These are phyloP conservation scores for Dryas alaskensis DNA, from an alignment of 306 rosid genomes.

Conservation along the genomic window DNA sequence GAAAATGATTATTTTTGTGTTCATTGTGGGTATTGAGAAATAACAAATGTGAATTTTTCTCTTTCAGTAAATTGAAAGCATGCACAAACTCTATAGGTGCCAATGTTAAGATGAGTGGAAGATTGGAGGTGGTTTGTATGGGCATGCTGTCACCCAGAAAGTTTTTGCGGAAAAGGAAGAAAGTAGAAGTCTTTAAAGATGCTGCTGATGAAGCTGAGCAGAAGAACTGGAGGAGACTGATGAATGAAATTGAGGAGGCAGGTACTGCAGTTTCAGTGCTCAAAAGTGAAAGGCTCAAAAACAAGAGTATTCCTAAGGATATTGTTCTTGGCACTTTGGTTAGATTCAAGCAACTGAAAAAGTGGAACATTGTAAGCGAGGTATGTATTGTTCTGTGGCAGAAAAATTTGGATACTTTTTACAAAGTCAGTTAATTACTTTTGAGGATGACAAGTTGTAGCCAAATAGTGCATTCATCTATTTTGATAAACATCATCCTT, in stretches of 20 bases:
- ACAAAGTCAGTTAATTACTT: neutral
- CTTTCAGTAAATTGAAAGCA: slow-evolving; percentile 43
- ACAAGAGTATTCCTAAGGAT: slow-evolving; percentile 55
- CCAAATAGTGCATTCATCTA: neutral
- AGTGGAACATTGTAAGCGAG: slow-evolving; percentile 88
- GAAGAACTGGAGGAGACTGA: slow-evolving; percentile 83
- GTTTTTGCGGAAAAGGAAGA: slow-evolving; percentile 70
- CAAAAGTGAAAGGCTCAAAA: slow-evolving; percentile 41
- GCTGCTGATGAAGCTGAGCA: slow-evolving; percentile 74
- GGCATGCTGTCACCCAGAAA: slow-evolving; percentile 83
- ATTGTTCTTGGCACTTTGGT: slow-evolving; percentile 76
- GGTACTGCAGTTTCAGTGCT: slow-evolving; percentile 85
- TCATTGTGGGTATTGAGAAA: slow-evolving; percentile 5
- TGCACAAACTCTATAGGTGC: slow-evolving; percentile 35
- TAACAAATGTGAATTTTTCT: neutral
- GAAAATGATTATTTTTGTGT: slow-evolving; percentile 2
- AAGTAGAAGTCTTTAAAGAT: slow-evolving; percentile 57
- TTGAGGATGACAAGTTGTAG: neutral
- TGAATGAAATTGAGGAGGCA: slow-evolving; percentile 65
- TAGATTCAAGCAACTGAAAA: slow-evolving; percentile 77
- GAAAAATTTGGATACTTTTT: neutral
- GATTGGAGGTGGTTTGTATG: slow-evolving; percentile 55
- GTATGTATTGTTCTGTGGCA: slow-evolving; percentile 32
- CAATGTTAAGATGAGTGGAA: slow-evolving; percentile 47
- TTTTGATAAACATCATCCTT: neutral